phyloP scores from a whole-genome alignment of 1,139 yeast genomes.

The Pneumocystis carinii region DNA sequence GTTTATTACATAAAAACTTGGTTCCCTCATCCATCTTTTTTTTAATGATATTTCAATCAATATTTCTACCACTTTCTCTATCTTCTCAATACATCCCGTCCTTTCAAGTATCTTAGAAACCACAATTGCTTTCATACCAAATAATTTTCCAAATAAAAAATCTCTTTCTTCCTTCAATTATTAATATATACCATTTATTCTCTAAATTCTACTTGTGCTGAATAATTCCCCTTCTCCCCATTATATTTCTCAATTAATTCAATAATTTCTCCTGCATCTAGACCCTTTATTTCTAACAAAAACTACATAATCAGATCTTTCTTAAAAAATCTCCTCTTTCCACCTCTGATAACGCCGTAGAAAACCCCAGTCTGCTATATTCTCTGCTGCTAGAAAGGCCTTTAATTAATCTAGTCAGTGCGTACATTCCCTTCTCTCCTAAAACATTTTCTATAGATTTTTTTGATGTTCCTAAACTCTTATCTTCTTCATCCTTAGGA shows the following conservation, averaged over 20 bases:
- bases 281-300: slow-evolving; percentile 26
- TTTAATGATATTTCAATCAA: slow-evolving; percentile 44
- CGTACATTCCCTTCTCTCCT: slow-evolving; percentile 30
- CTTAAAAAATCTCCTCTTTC: slow-evolving; percentile 2
- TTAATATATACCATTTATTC: neutral
- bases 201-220: slow-evolving; percentile 6
- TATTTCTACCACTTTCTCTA: slow-evolving; percentile 29
- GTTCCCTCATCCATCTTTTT: slow-evolving; percentile 80
- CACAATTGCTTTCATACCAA: slow-evolving; percentile 65
- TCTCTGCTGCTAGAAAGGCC: slow-evolving; percentile 76
- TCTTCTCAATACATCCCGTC: slow-evolving; percentile 21
- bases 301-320: slow-evolving; percentile 14
- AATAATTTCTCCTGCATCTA: slow-evolving; percentile 31
- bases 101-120: slow-evolving; percentile 39
- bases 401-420: slow-evolving; percentile 56
- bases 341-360: slow-evolving; percentile 74
- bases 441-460: neutral
- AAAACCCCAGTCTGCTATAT: slow-evolving; percentile 74
- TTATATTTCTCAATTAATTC: slow-evolving; percentile 32
- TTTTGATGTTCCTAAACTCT: neutral
- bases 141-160: slow-evolving; percentile 63
- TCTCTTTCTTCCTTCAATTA: slow-evolving; percentile 54
- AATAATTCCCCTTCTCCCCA: slow-evolving; percentile 8
- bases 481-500: neutral
- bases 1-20: slow-evolving; percentile 56